These are phyloP conservation scores for Coprinopsis cinerea DNA, from an alignment of 768 basidiomycete genomes.

Conservation along the genomic window DNA sequence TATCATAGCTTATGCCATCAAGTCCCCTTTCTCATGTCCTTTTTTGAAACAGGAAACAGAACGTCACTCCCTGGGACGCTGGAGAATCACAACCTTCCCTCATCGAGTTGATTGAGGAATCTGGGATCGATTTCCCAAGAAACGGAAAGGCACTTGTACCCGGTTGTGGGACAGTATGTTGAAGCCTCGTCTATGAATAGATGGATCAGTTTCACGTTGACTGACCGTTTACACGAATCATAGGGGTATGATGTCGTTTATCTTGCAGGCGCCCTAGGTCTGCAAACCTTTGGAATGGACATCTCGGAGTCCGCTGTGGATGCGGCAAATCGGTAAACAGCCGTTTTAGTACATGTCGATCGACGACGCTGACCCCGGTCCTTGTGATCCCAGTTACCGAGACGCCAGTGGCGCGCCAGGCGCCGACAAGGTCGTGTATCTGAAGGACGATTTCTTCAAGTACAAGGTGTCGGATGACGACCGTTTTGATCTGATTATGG, in stretches of 20 bases:
- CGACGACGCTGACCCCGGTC: not conserved
- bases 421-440: conserved; percentile 32
- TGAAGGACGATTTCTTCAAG: conserved; percentile 50
- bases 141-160: conserved; percentile 27
- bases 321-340: conserved; percentile 36
- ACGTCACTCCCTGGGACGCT: conserved; percentile 60
- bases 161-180: conserved; percentile 44
- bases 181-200: not conserved
- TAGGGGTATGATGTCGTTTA: conserved; percentile 60
- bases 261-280: conserved; percentile 43
- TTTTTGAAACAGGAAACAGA: conserved; percentile 31
- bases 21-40: not conserved
- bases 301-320: conserved; percentile 49
- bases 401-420: conserved; percentile 15
- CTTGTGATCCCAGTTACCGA: conserved; percentile 1
- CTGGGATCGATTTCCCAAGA: conserved; percentile 37
- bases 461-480: conserved; percentile 27
- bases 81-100: conserved; percentile 52
- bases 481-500: conserved; percentile 53
- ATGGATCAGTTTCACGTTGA: not conserved
- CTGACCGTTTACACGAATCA: not conserved
- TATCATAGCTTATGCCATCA: not conserved
- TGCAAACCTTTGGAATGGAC: conserved; percentile 49
- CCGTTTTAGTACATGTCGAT: not conserved
- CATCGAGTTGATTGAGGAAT: conserved; percentile 42